Evolutionary conservation across 2,329 filamentous ascomycete genomes (phyloP).

Genomic region (Talaromyces sp.): DNA sequence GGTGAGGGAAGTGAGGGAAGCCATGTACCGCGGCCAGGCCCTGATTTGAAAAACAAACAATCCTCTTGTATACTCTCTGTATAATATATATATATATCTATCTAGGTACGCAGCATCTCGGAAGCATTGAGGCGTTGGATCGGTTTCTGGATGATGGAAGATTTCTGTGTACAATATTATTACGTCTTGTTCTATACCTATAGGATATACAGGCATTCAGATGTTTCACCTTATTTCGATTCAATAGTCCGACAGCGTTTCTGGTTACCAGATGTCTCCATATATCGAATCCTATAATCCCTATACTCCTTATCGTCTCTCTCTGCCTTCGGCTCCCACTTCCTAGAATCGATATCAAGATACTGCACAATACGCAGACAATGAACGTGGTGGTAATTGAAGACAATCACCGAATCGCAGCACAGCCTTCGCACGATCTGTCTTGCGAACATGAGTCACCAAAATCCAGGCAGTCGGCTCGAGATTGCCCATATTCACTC

Average conservation of each 20-base stretch:
- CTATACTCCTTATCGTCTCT: conserved; percentile 8
- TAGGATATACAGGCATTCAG: conserved; percentile 2
- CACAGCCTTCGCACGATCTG: background rate
- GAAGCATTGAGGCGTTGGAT: conserved; percentile 2
- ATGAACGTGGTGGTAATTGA: background rate
- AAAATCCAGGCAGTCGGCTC: background rate
- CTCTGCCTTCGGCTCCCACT: conserved; percentile 4
- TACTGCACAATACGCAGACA: background rate
- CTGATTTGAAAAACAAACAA: conserved; percentile 55
- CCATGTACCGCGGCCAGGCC: conserved; percentile 77
- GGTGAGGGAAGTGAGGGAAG: conserved; percentile 85
- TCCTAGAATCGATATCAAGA: conserved; percentile 7
- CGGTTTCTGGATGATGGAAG: conserved; percentile 1
- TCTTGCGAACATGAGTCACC: background rate
- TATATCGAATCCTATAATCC: conserved; percentile 13
- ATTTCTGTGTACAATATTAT: background rate
- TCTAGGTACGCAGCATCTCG: conserved; percentile 3
- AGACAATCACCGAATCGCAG: background rate
- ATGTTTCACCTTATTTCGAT: background rate
- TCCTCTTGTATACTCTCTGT: conserved; percentile 10
- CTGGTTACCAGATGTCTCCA: conserved; percentile 4
- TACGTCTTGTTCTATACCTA: background rate
- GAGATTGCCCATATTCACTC: background rate
- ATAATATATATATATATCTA: conserved; percentile 2
- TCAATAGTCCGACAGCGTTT: background rate